Percentiles rank a stretch among this genome's conserved stretches.
phyloP scores from a whole-genome alignment of 2,329 filamentous ascomycete species.

The Beauveria sp. region DNA sequence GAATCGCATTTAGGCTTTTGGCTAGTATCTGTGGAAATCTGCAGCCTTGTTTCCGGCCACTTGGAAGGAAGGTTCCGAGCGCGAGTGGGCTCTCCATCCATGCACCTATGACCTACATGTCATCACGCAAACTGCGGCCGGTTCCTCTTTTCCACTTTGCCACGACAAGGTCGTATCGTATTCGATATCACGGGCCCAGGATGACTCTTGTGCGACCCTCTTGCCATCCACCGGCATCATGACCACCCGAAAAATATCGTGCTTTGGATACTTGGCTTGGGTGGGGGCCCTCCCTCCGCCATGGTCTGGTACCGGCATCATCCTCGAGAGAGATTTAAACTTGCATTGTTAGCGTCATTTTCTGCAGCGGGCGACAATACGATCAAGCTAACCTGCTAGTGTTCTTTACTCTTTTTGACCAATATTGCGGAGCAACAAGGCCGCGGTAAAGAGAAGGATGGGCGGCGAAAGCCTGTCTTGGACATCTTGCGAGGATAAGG shows the following conservation, averaged over 20 bases:
- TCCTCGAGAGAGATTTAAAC: background rate
- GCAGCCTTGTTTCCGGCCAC: too few species aligned
- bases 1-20: too few species aligned
- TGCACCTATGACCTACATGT: background rate
- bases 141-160: background rate
- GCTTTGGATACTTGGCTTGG: background rate
- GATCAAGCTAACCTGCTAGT: background rate
- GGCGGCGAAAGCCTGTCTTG: background rate
- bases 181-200: background rate
- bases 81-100: background rate
- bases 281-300: background rate
- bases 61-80: background rate
- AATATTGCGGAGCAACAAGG: background rate
- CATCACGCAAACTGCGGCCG: background rate
- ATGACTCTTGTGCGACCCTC: background rate
- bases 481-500: background rate
- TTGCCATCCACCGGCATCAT: background rate
- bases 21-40: too few species aligned
- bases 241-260: background rate
- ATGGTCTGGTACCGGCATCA: background rate
- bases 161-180: constrained; percentile 3
- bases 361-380: background rate
- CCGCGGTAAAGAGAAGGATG: background rate
- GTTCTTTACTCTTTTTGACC: background rate
- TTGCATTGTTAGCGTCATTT: background rate